Conservation (phyloP, 78 protist genomes). For the Cavenderia fasciculata region DNA sequence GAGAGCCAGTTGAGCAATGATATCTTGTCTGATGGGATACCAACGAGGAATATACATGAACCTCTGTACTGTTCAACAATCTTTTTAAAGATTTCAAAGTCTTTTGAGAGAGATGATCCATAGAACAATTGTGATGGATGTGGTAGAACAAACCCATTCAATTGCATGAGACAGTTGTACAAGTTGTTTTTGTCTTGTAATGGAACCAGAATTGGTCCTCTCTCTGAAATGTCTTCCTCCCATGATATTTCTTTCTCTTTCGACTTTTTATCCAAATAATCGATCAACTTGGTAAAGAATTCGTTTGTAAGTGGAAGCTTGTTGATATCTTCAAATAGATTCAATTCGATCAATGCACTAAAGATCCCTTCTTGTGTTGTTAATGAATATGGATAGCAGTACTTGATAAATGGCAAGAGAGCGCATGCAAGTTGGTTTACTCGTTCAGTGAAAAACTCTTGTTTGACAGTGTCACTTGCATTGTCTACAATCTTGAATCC, state of each 20-base stretch:
- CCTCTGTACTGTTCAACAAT: not conserved
- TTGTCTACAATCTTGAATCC: not conserved
- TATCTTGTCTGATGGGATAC: slow-evolving; percentile 15
- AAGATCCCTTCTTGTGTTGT: not conserved
- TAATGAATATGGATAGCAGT: slow-evolving; percentile 1
- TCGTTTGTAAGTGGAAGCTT: not conserved
- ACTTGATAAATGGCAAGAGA: slow-evolving; percentile 27
- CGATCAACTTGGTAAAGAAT: not conserved
- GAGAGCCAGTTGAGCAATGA: slow-evolving; percentile 19
- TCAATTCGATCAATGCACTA: not conserved
- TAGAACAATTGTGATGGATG: slow-evolving; percentile 49
- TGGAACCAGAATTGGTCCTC: not conserved
- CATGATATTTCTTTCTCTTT: not conserved
- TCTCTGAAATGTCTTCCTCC: not conserved
- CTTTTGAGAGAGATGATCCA: not conserved
- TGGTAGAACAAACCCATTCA: slow-evolving; percentile 3
- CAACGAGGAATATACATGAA: slow-evolving; percentile 17
- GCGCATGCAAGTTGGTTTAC: not conserved
- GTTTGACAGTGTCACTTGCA: not conserved
- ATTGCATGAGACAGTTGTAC: not conserved
- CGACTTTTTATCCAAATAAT: not conserved
- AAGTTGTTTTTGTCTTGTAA: not conserved
- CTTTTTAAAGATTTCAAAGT: slow-evolving; percentile 9
- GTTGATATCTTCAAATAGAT: not conserved
- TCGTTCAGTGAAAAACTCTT: slow-evolving; percentile 1